Evolutionary conservation across 768 basidiomycete species (phyloP).

Genomic region (Panaeolus papilionaceus): DNA sequence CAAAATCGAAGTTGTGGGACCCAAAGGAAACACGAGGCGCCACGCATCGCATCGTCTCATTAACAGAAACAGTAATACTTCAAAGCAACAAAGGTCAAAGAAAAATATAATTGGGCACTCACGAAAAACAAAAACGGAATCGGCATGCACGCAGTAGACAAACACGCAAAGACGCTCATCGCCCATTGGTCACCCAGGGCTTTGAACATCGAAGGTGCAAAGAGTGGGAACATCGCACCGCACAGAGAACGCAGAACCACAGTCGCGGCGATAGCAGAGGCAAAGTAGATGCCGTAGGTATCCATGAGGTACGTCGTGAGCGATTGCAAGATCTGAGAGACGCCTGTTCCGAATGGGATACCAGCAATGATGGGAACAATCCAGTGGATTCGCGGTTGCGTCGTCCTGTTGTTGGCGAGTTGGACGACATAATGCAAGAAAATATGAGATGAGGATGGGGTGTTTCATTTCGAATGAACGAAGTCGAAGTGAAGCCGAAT

Average conservation of each 20-base stretch:
- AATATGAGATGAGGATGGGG: background rate
- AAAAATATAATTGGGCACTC: constrained; percentile 28
- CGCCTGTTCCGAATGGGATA: constrained; percentile 69
- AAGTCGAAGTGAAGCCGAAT: background rate
- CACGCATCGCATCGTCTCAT: background rate
- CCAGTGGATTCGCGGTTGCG: constrained; percentile 60
- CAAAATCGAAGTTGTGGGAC: background rate
- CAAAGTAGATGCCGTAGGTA: constrained; percentile 67
- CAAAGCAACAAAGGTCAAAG: too few species aligned
- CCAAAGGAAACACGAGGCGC: background rate
- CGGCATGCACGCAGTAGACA: constrained; percentile 57
- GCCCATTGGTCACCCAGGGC: constrained; percentile 61
- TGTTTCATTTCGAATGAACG: background rate
- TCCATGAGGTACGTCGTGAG: constrained; percentile 79
- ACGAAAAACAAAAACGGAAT: constrained; percentile 64
- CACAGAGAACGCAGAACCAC: constrained; percentile 69
- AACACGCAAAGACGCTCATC: constrained; percentile 58
- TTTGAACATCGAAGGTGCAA: constrained; percentile 58
- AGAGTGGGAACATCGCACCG: constrained; percentile 68
- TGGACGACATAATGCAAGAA: constrained; percentile 11
- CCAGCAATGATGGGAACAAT: constrained; percentile 71
- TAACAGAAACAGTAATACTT: background rate
- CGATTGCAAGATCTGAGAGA: constrained; percentile 68
- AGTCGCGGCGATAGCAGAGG: constrained; percentile 72
- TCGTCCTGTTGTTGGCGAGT: constrained; percentile 45